phyloP scores from a whole-genome alignment of 2,329 filamentous ascomycete species.

The Cladophialophora immunda region DNA sequence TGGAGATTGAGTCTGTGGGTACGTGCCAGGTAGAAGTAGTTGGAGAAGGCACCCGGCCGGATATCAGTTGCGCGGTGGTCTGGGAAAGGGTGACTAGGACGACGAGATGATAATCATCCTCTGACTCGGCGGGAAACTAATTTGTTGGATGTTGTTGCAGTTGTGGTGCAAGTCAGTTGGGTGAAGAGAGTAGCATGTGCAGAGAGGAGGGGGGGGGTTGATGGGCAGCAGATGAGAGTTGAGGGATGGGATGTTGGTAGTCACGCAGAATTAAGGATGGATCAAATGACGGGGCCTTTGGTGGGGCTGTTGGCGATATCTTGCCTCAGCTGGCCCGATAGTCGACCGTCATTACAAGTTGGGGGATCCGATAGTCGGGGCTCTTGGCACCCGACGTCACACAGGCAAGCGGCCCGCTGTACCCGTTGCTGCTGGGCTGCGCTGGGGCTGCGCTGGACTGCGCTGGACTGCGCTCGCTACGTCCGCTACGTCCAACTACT shows the following conservation, averaged over 20 bases:
- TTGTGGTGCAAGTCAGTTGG: slow-evolving; percentile 2
- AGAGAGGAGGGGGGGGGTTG: background rate
- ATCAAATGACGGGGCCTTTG: background rate
- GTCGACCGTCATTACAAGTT: background rate
- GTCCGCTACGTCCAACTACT: background rate
- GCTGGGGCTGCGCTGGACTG: too few relatives aligned
- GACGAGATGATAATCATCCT: slow-evolving; percentile 10
- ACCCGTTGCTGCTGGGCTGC: too few relatives aligned
- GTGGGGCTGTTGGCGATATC: background rate
- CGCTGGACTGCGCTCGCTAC: background rate
- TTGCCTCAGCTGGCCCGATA: background rate
- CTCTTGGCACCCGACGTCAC: slow-evolving; percentile 6
- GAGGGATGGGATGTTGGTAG: background rate
- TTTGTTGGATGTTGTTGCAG: slow-evolving; percentile 6
- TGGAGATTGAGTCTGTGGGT: slow-evolving; percentile 8
- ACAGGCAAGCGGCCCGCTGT: background rate
- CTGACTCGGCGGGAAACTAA: background rate
- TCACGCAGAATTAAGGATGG: slow-evolving; percentile 2
- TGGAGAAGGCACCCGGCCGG: slow-evolving; percentile 11
- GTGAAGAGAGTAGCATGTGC: slow-evolving; percentile 23
- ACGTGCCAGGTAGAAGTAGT: slow-evolving; percentile 7
- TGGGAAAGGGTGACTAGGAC: slow-evolving; percentile 5
- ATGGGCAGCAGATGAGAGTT: slow-evolving; percentile 2
- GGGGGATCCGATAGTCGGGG: background rate
- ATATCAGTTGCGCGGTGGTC: background rate